phyloP scores from a whole-genome alignment of 1,284 basidiomycete genomes.

The Athelia psychrophila region DNA sequence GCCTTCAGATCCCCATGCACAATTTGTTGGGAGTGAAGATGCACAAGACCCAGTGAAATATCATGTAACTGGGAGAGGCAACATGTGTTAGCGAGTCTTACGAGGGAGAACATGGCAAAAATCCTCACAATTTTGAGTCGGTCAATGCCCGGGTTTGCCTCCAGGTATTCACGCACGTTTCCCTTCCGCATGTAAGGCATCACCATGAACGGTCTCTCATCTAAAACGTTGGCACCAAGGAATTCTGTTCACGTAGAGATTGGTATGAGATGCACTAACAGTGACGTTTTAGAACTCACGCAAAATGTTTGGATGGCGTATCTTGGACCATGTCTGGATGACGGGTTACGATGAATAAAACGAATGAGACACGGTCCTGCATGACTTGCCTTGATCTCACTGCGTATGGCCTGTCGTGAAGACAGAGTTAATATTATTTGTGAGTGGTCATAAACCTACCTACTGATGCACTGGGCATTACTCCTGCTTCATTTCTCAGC shows the following conservation, averaged over 20 bases:
- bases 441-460: too few species aligned
- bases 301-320: not conserved
- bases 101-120: too few species aligned
- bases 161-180: not conserved
- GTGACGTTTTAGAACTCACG: not conserved
- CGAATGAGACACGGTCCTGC: not conserved
- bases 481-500: not conserved
- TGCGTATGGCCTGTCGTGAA: not conserved
- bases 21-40: not conserved
- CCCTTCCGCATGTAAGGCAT: not conserved
- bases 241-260: too few species aligned
- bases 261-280: too few species aligned
- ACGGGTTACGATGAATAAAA: not conserved
- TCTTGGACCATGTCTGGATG: not conserved
- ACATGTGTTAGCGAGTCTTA: too few species aligned
- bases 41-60: not conserved
- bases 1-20: not conserved
- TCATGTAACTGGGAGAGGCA: too few species aligned
- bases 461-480: not conserved
- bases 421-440: not conserved
- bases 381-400: not conserved
- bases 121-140: not conserved
- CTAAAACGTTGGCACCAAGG: not conserved
- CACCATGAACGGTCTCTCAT: not conserved
- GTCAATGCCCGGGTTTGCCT: not conserved